Evolutionary conservation across 768 basidiomycete species (phyloP), one percentile per base, ranked within the genome.

Genomic region (Porphyrellus cyaneotinctus): DNA sequence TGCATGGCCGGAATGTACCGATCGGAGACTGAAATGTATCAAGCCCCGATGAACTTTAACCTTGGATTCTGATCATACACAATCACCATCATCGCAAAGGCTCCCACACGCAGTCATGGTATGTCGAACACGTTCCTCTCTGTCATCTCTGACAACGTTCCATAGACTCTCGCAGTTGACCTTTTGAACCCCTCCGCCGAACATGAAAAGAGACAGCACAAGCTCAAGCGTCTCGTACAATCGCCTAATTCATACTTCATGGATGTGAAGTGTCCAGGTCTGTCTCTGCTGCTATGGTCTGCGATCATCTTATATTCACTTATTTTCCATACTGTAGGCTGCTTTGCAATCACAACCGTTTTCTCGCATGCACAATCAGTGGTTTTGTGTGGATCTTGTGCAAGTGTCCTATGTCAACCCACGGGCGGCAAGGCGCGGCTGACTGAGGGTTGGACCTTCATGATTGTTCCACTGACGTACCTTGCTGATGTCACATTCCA

Each of bases 341-440:
- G 93, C 81, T 93, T 93, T 72, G 83, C 85, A 62, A 91, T 93
- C 72, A 94, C 93, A 64, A 95, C 93, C 61, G 95, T 98, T 65
- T 99, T 99, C 85, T 98, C 97, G 60, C 95, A 99, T 74, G 95
- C 95, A 35, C 94, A 97, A 75, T 95, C 93, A 57, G 97, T 97
- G 57, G 94, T 97, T 45, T 78, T 93, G 66, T 99, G 97, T 72
- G 82, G 82, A 51, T 86, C 90, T 44, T 99, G 97, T 82, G 83
- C 90, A 51, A 89, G 86, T 63, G 88, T 97, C 56, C 80, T 99
- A 62, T 97, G 95, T 83, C 95, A 97, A 72, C 95, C 95, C 49
- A 95, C 93, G 31, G 95, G 97, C 78, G 97, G 97, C 77, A 95
- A 87, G 79, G 95, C 95, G 61, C 85, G 94, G 69, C 76, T 99